These are phyloP conservation scores for Hordeum marinum DNA, from an alignment of 176 grass and related monocot species.

Conservation along the genomic window DNA sequence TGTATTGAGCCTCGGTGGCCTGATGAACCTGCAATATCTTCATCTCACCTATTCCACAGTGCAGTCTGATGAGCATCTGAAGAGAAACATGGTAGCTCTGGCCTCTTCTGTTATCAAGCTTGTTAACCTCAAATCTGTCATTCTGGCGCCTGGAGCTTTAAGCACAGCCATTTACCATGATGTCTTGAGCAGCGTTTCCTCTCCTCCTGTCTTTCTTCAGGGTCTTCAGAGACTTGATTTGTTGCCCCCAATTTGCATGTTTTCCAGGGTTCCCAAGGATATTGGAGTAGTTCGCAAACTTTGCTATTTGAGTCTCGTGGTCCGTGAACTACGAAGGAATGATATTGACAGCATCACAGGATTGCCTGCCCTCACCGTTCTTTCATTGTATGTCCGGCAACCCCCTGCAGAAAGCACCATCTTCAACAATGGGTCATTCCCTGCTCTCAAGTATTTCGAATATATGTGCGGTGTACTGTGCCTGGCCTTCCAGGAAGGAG, in stretches of 20 bases:
- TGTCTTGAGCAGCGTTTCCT: not conserved
- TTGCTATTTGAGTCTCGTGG: not conserved
- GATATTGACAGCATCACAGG: not conserved
- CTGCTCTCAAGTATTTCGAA: slow-evolving; percentile 1
- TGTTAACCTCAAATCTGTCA: not conserved
- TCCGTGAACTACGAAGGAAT: not conserved
- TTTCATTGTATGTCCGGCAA: not conserved
- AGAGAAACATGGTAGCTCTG: not conserved
- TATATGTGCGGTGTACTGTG: not conserved
- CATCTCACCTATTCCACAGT: not conserved
- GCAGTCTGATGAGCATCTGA: not conserved
- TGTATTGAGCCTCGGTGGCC: not conserved
- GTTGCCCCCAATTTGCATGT: not conserved
- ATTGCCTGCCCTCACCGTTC: not conserved
- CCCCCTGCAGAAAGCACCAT: not conserved
- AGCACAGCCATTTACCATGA: not conserved
- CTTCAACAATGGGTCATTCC: not conserved
- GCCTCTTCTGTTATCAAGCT: not conserved
- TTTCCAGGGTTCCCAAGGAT: not conserved
- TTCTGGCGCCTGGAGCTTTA: not conserved
- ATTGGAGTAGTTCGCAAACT: not conserved
- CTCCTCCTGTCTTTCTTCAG: not conserved
- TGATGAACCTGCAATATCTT: not conserved
- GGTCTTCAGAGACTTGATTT: not conserved
- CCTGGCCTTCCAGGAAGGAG: not conserved